Evolutionary conservation across 208 protist species (phyloP).

Genomic region (Angomonas deanei): DNA sequence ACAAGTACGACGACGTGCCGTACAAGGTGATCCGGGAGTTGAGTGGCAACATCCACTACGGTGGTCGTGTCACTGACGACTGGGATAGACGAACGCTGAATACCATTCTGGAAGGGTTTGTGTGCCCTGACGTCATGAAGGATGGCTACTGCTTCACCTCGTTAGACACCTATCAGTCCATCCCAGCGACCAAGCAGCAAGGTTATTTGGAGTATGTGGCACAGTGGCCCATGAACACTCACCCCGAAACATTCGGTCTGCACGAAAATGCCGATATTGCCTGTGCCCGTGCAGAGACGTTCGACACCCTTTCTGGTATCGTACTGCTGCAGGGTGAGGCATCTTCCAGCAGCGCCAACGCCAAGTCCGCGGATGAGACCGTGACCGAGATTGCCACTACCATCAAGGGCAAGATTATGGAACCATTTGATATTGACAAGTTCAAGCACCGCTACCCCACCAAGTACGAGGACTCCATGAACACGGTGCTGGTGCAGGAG

Average conservation of each 20-base stretch:
- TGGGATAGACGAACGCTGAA: constrained; percentile 95
- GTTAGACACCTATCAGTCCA: constrained; percentile 78
- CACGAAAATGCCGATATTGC: constrained; percentile 98
- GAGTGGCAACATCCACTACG: constrained; percentile 98
- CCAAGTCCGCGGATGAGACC: constrained; percentile 75
- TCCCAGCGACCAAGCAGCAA: constrained; percentile 63
- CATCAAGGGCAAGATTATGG: constrained; percentile 75
- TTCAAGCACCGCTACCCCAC: constrained; percentile 91
- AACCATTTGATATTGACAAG: constrained; percentile 81
- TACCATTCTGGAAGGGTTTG: constrained; percentile 92
- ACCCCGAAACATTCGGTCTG: constrained; percentile 95
- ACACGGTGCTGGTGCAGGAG: constrained; percentile 98
- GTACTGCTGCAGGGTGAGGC: constrained; percentile 75
- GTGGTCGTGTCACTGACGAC: constrained; percentile 98
- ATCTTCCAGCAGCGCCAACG: constrained; percentile 11
- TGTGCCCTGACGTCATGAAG: constrained; percentile 85
- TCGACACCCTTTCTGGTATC: constrained; percentile 86
- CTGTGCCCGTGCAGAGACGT: constrained; percentile 90
- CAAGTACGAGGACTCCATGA: constrained; percentile 97
- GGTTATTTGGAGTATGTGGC: constrained; percentile 90
- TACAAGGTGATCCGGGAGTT: constrained; percentile 96
- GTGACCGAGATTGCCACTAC: constrained; percentile 69
- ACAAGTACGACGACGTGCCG: constrained; percentile 96
- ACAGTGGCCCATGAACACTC: constrained; percentile 91
- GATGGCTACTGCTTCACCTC: constrained; percentile 89